Evolutionary conservation across 306 rosid species (phyloP).

Genomic region (Cotoneaster glaucophyllus): DNA sequence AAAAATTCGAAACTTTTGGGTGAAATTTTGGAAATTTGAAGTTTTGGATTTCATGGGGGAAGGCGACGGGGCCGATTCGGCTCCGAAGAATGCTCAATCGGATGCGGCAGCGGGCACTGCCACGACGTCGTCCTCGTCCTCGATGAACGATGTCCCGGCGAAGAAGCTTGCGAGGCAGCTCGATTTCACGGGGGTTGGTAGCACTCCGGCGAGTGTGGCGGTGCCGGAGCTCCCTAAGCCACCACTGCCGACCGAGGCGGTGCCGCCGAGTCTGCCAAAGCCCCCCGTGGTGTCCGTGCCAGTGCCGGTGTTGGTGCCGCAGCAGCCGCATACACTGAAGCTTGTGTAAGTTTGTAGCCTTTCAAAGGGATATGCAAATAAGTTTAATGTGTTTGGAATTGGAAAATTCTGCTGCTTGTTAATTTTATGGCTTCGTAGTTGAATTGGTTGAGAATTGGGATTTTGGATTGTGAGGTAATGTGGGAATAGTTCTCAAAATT

Average conservation of each 20-base stretch:
- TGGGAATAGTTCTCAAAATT: background rate
- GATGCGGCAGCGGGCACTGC: constrained; percentile 27
- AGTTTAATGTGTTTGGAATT: background rate
- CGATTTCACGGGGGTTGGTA: constrained; percentile 71
- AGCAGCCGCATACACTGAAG: constrained; percentile 47
- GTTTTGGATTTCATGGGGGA: constrained; percentile 66
- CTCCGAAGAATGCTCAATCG: constrained; percentile 43
- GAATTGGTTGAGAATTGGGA: background rate
- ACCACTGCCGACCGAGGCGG: constrained; percentile 7
- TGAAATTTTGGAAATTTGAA: constrained; percentile 20
- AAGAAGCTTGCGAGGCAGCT: constrained; percentile 96
- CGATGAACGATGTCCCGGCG: constrained; percentile 48
- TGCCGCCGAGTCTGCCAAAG: constrained; percentile 5
- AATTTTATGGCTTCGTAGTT: background rate
- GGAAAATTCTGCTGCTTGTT: constrained; percentile 1
- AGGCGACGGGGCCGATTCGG: constrained; percentile 56
- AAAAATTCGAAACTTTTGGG: background rate
- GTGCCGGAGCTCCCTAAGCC: constrained; percentile 38
- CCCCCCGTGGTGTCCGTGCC: constrained; percentile 20
- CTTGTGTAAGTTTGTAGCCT: constrained; percentile 55
- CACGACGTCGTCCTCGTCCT: constrained; percentile 20
- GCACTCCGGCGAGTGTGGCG: constrained; percentile 25
- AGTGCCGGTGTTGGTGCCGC: constrained; percentile 33
- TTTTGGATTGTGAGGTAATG: background rate
- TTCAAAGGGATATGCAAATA: background rate